Base-by-base conservation (phyloP, 805 yeast genomes). In the Grigorovia yakushimaensis region DNA sequence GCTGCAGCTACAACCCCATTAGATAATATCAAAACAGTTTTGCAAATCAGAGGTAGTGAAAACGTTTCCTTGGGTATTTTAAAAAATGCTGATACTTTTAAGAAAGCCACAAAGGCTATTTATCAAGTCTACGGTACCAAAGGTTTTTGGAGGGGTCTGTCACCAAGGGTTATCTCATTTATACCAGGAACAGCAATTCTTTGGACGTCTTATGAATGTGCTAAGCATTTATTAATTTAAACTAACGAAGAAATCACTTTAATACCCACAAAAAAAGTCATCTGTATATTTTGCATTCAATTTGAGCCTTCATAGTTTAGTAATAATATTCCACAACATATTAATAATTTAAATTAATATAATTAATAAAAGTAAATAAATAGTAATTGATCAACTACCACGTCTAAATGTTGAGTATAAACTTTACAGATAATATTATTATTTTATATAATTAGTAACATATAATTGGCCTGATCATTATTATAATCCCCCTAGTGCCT, bases 141-240 rank as follows among this genome's bases (percentile, higher is more conserved):
- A 18, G 93, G 95, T 0, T 93, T 93, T 64, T 62, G 76, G 58
- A 75, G 95, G 55, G 98, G 98, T 18, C 72, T 88, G 59, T 80
- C 82, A 59, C 97, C 98, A 42, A 79, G 98, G 66, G 81, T 93
- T 47, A 81, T 91, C 30, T 84, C 93, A 54, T 88, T 88, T 65
- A 88, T 91, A 63, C 98, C 98, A 20, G 81, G 94, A 42, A 91
- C 98, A 8, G 98, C 98, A 19, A 88, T 91, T 51, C 82, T 95
- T 54, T 91, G 98, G 98, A 91, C 98, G 1, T 87, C 95, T 23
- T 91, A 91, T 66, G 98, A 91, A 65, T 86, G 89, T 91, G 97
- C 96, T 41, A 91, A 91, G 49, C 71, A 69, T 51, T 64, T 68
- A 54, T 50, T 69, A 41, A 44, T 24, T 7, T 19, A 33, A 33